These are phyloP conservation scores for Dovyalis caffra DNA, from an alignment of 345 rosid species.

Conservation along the genomic window DNA sequence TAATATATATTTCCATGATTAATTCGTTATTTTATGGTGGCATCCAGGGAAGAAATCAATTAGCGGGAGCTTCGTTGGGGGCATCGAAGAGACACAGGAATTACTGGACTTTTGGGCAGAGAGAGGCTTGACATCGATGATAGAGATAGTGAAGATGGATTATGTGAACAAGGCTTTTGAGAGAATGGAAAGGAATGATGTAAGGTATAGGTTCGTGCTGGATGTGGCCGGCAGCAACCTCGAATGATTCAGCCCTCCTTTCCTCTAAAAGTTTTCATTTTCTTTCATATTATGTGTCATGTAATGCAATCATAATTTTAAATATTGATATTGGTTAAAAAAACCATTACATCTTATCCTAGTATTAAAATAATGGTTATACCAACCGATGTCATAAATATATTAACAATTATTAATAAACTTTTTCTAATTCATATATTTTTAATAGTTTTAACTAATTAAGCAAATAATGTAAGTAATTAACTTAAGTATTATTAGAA, in stretches of 20 bases:
- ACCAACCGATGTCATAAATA: no score
- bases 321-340: no score
- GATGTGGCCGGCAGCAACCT: constrained; percentile 58
- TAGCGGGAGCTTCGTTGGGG: constrained; percentile 56
- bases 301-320: background rate
- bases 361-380: no score
- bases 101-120: constrained; percentile 49
- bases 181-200: constrained; percentile 66
- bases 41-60: constrained; percentile 53
- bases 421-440: no score
- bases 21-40: background rate
- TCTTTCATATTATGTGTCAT: background rate
- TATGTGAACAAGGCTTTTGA: constrained; percentile 52
- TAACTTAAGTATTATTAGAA: no score
- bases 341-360: no score
- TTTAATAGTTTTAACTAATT: no score
- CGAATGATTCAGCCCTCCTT: constrained; percentile 6
- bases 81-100: constrained; percentile 59
- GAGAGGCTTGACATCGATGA: constrained; percentile 49
- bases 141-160: constrained; percentile 58
- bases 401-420: no score
- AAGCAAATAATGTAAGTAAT: no score
- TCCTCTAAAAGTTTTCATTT: no score
- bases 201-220: constrained; percentile 55
- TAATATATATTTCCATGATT: no score